A percentile compares a stretch with the other conserved stretches of the same genome.
Conservation (phyloP, 1,284 basidiomycete genomes). For the Tilletia walkeri region DNA sequence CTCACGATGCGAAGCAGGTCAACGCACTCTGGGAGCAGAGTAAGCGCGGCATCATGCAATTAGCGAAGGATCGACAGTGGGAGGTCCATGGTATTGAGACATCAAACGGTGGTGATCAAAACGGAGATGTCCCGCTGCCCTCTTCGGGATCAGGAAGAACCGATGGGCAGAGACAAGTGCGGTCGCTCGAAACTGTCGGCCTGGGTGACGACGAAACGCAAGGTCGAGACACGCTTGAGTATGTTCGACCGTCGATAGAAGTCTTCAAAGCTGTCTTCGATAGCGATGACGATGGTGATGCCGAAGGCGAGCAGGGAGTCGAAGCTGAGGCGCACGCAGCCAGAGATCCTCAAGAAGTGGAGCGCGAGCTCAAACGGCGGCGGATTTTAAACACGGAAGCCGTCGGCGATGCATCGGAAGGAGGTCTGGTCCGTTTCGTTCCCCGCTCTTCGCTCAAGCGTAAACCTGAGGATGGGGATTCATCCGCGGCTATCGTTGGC, state of each 20-base stretch:
- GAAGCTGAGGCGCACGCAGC: background rate
- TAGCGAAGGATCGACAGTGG: constrained; percentile 18
- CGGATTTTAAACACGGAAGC: constrained; percentile 1
- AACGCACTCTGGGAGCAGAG: constrained; percentile 28
- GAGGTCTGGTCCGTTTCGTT: background rate
- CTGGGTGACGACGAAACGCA: constrained; percentile 84
- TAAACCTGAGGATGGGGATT: background rate
- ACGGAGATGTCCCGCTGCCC: background rate
- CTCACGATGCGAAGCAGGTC: background rate
- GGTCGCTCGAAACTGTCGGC: constrained; percentile 62
- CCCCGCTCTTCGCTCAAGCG: background rate
- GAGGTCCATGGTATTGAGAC: background rate
- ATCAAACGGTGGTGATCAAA: background rate
- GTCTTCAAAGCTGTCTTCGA: constrained; percentile 74
- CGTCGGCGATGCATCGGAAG: background rate
- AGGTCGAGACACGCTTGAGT: constrained; percentile 79
- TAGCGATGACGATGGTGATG: constrained; percentile 71
- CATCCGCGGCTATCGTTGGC: background rate
- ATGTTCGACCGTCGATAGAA: constrained; percentile 80
- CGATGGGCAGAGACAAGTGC: background rate
- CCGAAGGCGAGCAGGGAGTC: constrained; percentile 69
- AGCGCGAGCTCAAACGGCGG: background rate
- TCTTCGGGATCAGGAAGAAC: background rate
- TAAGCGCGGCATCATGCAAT: constrained; percentile 22
- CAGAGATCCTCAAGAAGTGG: background rate